Evolutionary conservation across 805 yeast genomes (phyloP).

Genomic region (Yamadazyma scolyti): DNA sequence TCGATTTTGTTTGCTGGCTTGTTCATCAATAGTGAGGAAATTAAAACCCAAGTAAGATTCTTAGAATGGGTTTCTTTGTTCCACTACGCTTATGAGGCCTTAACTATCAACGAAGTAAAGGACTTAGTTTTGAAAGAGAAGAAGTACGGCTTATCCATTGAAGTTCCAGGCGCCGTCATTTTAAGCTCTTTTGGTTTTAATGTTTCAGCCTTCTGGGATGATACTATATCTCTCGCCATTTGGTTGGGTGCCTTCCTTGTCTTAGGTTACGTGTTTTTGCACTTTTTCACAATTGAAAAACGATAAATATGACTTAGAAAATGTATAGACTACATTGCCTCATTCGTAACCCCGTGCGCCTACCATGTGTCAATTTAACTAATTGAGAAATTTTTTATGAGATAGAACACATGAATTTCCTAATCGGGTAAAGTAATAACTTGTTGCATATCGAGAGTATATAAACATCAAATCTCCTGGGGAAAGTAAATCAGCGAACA

Average conservation of each 20-base stretch:
- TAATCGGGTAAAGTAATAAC: conserved; percentile 5
- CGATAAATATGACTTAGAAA: too few species aligned
- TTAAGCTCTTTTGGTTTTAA: conserved; percentile 93
- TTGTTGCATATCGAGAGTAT: neutral
- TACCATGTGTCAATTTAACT: conserved; percentile 1
- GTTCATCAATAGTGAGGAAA: conserved; percentile 76
- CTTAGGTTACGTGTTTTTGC: conserved; percentile 73
- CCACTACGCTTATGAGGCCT: conserved; percentile 94
- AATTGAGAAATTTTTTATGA: neutral
- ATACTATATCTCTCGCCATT: conserved; percentile 55
- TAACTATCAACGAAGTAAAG: conserved; percentile 88
- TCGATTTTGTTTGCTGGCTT: conserved; percentile 91
- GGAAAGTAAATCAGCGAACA: too few species aligned
- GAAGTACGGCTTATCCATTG: conserved; percentile 90
- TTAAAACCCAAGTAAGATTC: conserved; percentile 54
- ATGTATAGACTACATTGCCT: neutral
- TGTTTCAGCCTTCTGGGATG: conserved; percentile 69
- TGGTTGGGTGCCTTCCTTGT: conserved; percentile 58
- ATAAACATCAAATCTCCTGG: too few species aligned
- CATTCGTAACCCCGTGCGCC: neutral
- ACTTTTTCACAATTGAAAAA: conserved; percentile 69
- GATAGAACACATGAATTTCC: conserved; percentile 3
- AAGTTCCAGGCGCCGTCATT: conserved; percentile 97
- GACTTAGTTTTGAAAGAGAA: conserved; percentile 79
- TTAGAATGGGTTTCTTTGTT: conserved; percentile 83